phyloP scores from a whole-genome alignment of 306 rosid genomes.

The Sphenostylis stenocarpa region DNA sequence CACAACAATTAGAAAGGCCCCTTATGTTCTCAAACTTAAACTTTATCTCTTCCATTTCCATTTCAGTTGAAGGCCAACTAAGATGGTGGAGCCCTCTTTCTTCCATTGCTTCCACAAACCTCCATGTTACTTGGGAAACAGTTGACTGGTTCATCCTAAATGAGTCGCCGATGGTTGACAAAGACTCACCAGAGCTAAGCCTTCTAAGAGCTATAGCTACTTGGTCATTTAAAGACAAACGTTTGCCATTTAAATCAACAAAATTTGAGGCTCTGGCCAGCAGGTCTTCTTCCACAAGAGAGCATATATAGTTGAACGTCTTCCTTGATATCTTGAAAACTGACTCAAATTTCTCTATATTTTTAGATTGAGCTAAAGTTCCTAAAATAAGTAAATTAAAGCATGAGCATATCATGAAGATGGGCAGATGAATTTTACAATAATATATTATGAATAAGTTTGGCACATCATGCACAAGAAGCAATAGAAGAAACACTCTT shows the following conservation, averaged over 20 bases:
- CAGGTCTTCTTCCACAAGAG: slow-evolving; percentile 76
- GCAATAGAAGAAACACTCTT: slow-evolving; percentile 11
- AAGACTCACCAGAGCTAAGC: slow-evolving; percentile 87
- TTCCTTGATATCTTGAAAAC: slow-evolving; percentile 76
- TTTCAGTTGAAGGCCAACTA: slow-evolving; percentile 72
- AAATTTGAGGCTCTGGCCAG: slow-evolving; percentile 56
- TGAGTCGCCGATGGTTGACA: slow-evolving; percentile 67
- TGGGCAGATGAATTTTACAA: slow-evolving; percentile 13
- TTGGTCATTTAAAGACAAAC: slow-evolving; percentile 70
- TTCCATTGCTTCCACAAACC: slow-evolving; percentile 89
- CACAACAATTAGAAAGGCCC: slow-evolving; percentile 88
- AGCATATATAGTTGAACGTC: slow-evolving; percentile 83
- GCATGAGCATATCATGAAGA: slow-evolving; percentile 4
- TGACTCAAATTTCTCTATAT: slow-evolving; percentile 62
- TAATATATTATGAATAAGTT: neutral
- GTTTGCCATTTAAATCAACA: slow-evolving; percentile 51
- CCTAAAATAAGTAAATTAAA: slow-evolving; percentile 51
- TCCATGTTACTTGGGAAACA: slow-evolving; percentile 89
- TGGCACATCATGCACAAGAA: neutral
- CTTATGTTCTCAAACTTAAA: slow-evolving; percentile 61
- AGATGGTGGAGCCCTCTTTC: slow-evolving; percentile 80
- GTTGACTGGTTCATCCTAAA: slow-evolving; percentile 74
- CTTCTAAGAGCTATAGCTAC: slow-evolving; percentile 89
- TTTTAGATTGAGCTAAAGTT: slow-evolving; percentile 56
- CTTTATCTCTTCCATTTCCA: slow-evolving; percentile 65